phyloP scores from a whole-genome alignment of 2,329 filamentous ascomycete species.

The Ilyonectria robusta region DNA sequence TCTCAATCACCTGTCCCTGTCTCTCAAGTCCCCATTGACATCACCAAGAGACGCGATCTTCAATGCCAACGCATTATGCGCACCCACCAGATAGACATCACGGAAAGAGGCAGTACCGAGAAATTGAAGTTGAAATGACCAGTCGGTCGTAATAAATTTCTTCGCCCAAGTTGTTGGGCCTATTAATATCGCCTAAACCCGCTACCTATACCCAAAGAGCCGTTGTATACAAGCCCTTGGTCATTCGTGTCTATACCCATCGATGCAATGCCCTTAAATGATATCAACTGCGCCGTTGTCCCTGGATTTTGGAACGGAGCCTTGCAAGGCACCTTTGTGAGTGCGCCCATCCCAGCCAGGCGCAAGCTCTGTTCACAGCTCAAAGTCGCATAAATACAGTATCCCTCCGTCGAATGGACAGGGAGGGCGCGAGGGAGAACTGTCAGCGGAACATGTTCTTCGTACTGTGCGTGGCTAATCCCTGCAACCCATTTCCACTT shows the following conservation, averaged over 20 bases:
- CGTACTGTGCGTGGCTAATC: constrained; percentile 30
- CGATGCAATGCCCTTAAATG: constrained; percentile 15
- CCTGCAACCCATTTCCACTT: neutral
- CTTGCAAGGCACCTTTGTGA: neutral
- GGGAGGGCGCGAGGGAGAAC: constrained; percentile 4
- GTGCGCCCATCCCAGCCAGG: constrained; percentile 13
- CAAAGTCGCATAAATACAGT: constrained; percentile 4
- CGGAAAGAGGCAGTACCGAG: neutral
- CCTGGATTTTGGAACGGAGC: constrained; percentile 6
- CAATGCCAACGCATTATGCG: too few species aligned
- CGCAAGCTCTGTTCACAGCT: constrained; percentile 4
- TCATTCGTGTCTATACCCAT: constrained; percentile 26
- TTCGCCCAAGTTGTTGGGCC: neutral
- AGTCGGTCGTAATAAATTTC: neutral
- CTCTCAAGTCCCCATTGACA: too few species aligned
- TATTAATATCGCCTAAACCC: constrained; percentile 13
- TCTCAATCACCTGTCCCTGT: too few species aligned
- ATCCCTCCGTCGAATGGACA: neutral
- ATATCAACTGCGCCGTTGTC: constrained; percentile 19
- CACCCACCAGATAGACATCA: too few species aligned
- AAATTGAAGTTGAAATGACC: neutral
- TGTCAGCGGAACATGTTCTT: constrained; percentile 13
- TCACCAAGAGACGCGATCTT: too few species aligned
- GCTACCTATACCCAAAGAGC: constrained; percentile 24
- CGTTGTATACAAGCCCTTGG: constrained; percentile 29